A percentile compares a stretch with the other conserved stretches of the same genome.
Evolutionary conservation across 306 rosid species (phyloP).

Genomic region (Pachyrhizus erosus): DNA sequence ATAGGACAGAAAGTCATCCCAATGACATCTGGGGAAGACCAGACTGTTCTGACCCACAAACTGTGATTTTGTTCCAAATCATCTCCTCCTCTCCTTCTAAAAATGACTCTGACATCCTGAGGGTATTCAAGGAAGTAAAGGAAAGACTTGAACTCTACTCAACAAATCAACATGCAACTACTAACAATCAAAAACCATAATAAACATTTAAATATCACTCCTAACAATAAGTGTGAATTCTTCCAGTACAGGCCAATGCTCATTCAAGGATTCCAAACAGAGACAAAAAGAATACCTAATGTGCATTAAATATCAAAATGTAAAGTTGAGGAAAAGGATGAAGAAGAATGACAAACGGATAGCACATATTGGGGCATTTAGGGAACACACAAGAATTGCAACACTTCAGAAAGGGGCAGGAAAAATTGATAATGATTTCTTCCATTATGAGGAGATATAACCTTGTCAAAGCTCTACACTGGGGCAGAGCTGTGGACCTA

Average conservation of each 20-base stretch:
- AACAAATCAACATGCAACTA: not conserved
- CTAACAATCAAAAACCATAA: not conserved
- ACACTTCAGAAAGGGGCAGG: not conserved
- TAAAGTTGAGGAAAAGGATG: not conserved
- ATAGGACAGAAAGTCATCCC: conserved; percentile 76
- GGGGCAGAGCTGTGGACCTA: not conserved
- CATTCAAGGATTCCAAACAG: not conserved
- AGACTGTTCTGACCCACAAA: conserved; percentile 66
- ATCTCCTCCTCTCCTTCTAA: conserved; percentile 85
- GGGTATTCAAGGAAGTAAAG: conserved; percentile 29
- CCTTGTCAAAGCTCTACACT: not conserved
- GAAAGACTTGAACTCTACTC: not conserved
- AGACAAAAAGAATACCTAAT: not conserved
- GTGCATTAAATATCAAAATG: not conserved
- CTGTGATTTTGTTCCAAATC: conserved; percentile 75
- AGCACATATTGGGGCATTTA: not conserved
- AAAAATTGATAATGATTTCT: not conserved
- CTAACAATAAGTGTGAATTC: not conserved
- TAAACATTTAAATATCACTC: not conserved
- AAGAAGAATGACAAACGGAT: not conserved
- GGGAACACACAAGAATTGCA: not conserved
- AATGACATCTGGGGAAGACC: conserved; percentile 73
- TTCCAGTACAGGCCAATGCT: not conserved
- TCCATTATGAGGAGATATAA: not conserved
- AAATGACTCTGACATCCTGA: conserved; percentile 83